phyloP scores from a whole-genome alignment of 2,329 filamentous ascomycete species.

The Phialophora expanda region DNA sequence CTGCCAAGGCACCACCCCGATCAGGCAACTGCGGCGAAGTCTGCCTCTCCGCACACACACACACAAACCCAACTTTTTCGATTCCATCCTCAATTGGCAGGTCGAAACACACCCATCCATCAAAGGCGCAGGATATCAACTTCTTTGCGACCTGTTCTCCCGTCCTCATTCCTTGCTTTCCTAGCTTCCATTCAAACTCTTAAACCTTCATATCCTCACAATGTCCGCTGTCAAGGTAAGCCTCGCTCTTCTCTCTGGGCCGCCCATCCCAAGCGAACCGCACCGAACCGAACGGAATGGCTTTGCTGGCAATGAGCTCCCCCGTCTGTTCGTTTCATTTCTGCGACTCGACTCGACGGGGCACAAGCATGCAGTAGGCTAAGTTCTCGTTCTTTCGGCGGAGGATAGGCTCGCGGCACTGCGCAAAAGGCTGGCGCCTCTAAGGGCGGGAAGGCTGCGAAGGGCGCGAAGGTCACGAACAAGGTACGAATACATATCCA shows the following conservation, averaged over 20 bases:
- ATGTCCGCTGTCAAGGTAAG: constrained; percentile 39
- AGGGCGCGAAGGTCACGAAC: constrained; percentile 51
- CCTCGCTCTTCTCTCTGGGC: constrained; percentile 11
- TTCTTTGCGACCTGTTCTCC: constrained; percentile 70
- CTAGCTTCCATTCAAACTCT: not conserved
- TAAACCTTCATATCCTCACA: constrained; percentile 25
- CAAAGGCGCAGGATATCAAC: constrained; percentile 81
- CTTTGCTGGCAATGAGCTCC: constrained; percentile 79
- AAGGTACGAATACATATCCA: constrained; percentile 47
- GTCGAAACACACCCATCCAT: not conserved
- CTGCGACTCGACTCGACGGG: constrained; percentile 40
- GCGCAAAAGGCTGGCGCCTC: constrained; percentile 22
- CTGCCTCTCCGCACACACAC: not conserved
- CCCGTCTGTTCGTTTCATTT: not conserved
- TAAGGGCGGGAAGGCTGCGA: constrained; percentile 1
- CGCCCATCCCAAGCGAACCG: not conserved
- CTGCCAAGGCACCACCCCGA: not conserved
- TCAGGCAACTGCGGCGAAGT: constrained; percentile 6
- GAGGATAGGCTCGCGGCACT: constrained; percentile 51
- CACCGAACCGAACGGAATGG: constrained; percentile 64
- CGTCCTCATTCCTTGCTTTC: not conserved
- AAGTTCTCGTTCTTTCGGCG: constrained; percentile 58
- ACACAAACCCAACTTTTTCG: not conserved
- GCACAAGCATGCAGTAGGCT: constrained; percentile 79
- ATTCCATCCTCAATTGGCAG: constrained; percentile 4